Conservation (phyloP, 2,329 filamentous ascomycete species). For the Sclerotinia trifoliorum region DNA sequence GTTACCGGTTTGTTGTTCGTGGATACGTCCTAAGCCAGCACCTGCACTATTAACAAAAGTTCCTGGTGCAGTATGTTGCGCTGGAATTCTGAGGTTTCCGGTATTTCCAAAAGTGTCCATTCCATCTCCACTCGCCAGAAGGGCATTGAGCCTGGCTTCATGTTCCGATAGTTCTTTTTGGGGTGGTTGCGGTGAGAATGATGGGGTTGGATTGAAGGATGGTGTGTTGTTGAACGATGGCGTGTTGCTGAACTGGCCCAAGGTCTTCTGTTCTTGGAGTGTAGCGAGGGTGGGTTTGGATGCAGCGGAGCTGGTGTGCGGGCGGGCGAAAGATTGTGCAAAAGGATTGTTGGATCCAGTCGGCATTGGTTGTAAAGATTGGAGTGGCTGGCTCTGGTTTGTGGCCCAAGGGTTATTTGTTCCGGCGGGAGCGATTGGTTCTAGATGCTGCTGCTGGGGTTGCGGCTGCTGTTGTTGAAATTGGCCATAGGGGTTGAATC, state of each 20-base stretch:
- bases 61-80: slow-evolving; percentile 93
- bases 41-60: slow-evolving; percentile 97
- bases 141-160: slow-evolving; percentile 76
- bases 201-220: slow-evolving; percentile 47
- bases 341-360: slow-evolving; percentile 99
- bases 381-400: slow-evolving; percentile 53
- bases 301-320: slow-evolving; percentile 52
- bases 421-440: slow-evolving; percentile 67
- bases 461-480: slow-evolving; percentile 39
- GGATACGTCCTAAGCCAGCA: slow-evolving; percentile 69
- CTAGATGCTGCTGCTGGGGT: slow-evolving; percentile 51
- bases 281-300: slow-evolving; percentile 70
- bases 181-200: slow-evolving; percentile 46
- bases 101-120: slow-evolving; percentile 97
- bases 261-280: slow-evolving; percentile 80
- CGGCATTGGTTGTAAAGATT: slow-evolving; percentile 73
- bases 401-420: slow-evolving; percentile 94
- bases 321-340: slow-evolving; percentile 67
- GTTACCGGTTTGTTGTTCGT: slow-evolving; percentile 58
- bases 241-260: slow-evolving; percentile 45
- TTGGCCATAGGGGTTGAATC: slow-evolving; percentile 55
- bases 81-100: slow-evolving; percentile 91
- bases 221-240: slow-evolving; percentile 52
- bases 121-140: slow-evolving; percentile 84
- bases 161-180: slow-evolving; percentile 60